phyloP scores from a whole-genome alignment of 2,329 filamentous ascomycete genomes.

The Neonectria magnoliae region DNA sequence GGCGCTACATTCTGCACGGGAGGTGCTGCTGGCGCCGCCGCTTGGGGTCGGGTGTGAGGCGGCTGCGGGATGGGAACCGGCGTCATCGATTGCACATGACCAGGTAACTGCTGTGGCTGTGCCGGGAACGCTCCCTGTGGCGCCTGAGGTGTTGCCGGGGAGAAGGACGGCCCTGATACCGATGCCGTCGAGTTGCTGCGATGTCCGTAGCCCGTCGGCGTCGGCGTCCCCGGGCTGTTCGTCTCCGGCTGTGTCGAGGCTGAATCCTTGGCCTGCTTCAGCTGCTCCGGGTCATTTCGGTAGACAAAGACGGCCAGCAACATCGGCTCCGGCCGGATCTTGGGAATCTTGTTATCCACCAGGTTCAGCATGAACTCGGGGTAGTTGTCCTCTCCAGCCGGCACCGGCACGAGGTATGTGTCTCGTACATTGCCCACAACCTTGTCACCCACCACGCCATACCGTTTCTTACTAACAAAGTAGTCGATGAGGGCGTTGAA shows the following conservation, averaged over 20 bases:
- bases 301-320: constrained; percentile 88
- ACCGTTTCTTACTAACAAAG: constrained; percentile 82
- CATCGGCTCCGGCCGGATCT: constrained; percentile 76
- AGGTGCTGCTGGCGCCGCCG: constrained; percentile 16
- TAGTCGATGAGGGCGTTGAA: constrained; percentile 88
- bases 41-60: constrained; percentile 37
- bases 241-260: constrained; percentile 23
- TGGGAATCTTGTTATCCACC: constrained; percentile 83
- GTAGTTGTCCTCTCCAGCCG: constrained; percentile 73
- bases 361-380: constrained; percentile 91
- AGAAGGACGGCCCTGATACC: constrained; percentile 60
- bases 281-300: constrained; percentile 64
- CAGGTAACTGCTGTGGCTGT: constrained; percentile 47
- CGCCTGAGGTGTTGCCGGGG: constrained; percentile 59
- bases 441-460: constrained; percentile 87
- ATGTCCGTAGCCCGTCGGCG: constrained; percentile 49
- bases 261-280: constrained; percentile 42
- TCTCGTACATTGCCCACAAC: constrained; percentile 81
- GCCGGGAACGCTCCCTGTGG: constrained; percentile 47
- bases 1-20: constrained; percentile 28
- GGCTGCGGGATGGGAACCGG: constrained; percentile 51
- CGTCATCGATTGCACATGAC: constrained; percentile 47
- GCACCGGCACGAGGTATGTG: constrained; percentile 89
- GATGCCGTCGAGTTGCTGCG: constrained; percentile 57
- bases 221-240: constrained; percentile 44